phyloP scores from a whole-genome alignment of 2,329 filamentous ascomycete genomes.

The Cladosporium sp. region DNA sequence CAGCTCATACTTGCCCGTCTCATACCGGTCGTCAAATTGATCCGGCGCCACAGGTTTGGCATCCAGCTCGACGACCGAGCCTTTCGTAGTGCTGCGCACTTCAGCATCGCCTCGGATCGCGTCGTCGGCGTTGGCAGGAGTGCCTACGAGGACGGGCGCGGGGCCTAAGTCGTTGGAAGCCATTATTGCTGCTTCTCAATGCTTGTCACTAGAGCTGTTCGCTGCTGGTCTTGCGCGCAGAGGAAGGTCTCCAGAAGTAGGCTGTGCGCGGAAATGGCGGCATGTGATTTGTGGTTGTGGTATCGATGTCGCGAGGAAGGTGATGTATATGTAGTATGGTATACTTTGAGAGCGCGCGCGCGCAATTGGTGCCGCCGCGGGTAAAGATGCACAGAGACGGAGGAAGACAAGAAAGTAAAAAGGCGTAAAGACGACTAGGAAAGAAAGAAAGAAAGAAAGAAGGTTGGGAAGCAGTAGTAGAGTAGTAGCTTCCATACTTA shows the following conservation, averaged over 20 bases:
- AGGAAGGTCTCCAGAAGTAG: constrained; percentile 23
- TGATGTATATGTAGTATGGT: neutral
- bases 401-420: neutral
- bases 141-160: constrained; percentile 26
- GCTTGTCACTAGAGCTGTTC: constrained; percentile 27
- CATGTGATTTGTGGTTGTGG: neutral
- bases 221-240: constrained; percentile 29
- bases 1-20: constrained; percentile 55
- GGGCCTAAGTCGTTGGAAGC: constrained; percentile 36
- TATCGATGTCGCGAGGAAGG: neutral
- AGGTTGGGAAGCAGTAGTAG: neutral
- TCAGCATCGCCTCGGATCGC: constrained; percentile 31
- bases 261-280: neutral
- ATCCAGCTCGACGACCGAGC: constrained; percentile 29
- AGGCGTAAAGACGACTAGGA: neutral
- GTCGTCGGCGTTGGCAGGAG: constrained; percentile 32
- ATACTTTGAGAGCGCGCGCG: neutral
- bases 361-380: neutral
- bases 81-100: constrained; percentile 25
- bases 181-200: constrained; percentile 24
- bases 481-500: neutral
- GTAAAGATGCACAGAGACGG: neutral
- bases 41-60: constrained; percentile 53
- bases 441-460: neutral
- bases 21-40: constrained; percentile 55